Percentiles rank a stretch among this genome's conserved stretches.
These are phyloP conservation scores for Rosa hybrid DNA, from an alignment of 331 rosid species.

Conservation along the genomic window DNA sequence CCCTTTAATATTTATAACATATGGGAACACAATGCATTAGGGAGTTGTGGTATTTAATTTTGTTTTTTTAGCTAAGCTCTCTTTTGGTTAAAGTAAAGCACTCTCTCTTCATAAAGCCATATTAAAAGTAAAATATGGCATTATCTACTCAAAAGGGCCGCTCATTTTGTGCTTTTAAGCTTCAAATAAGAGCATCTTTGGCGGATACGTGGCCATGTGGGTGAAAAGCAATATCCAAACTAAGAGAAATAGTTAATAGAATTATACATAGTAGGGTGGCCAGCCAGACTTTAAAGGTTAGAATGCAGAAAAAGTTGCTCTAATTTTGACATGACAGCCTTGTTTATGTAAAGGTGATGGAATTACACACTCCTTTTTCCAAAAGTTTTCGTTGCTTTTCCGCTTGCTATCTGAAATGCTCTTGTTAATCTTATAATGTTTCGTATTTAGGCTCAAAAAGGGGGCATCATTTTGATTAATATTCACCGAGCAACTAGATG, in stretches of 20 bases:
- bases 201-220: slow-evolving; percentile 97
- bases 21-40: slow-evolving; percentile 39
- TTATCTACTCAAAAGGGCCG: slow-evolving; percentile 99
- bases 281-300: slow-evolving; percentile 65
- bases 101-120: slow-evolving; percentile 64
- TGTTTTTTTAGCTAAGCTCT: slow-evolving; percentile 8
- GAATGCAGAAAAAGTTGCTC: slow-evolving; percentile 74
- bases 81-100: slow-evolving; percentile 87
- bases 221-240: slow-evolving; percentile 66
- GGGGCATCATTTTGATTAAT: slow-evolving; percentile 7
- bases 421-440: slow-evolving; percentile 28
- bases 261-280: slow-evolving; percentile 40
- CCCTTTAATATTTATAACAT: slow-evolving; percentile 27
- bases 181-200: slow-evolving; percentile 81
- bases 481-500: not conserved
- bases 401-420: slow-evolving; percentile 35
- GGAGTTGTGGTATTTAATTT: slow-evolving; percentile 34
- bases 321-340: slow-evolving; percentile 95
- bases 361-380: slow-evolving; percentile 60
- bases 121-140: slow-evolving; percentile 98
- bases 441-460: slow-evolving; percentile 28
- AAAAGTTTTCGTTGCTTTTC: slow-evolving; percentile 30
- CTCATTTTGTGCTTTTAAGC: slow-evolving; percentile 91
- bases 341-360: slow-evolving; percentile 77
- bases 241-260: slow-evolving; percentile 38